phyloP scores from a whole-genome alignment of 176 grass and related monocot species.

The Stipa capillata region DNA sequence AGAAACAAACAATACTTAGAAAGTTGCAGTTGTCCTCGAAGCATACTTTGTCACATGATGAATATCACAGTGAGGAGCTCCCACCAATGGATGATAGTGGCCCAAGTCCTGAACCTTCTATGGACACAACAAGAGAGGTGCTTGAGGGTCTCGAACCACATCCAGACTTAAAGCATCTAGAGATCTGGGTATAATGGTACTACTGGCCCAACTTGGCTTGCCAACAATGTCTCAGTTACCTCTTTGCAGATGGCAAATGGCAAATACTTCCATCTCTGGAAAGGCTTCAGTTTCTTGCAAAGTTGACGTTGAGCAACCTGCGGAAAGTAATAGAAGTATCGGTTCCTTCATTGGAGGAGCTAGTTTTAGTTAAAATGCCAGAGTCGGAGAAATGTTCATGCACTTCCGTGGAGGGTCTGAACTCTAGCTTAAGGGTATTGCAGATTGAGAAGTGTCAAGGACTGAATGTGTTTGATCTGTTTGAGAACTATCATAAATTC shows the following conservation, averaged over 20 bases:
- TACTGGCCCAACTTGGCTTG: slow-evolving; percentile 23
- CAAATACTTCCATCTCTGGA: neutral
- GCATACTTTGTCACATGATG: no score
- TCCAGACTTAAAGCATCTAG: neutral
- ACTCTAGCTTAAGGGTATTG: slow-evolving; percentile 13
- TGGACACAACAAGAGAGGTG: neutral
- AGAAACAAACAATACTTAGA: slow-evolving; percentile 13
- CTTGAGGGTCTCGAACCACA: slow-evolving; percentile 26
- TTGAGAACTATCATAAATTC: neutral
- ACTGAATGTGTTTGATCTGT: neutral
- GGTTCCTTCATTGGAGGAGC: slow-evolving; percentile 23
- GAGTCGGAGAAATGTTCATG: neutral
- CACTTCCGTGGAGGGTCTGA: neutral
- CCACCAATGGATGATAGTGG: neutral
- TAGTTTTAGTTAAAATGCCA: neutral
- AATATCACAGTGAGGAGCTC: neutral
- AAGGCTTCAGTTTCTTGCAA: neutral
- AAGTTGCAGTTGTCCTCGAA: slow-evolving; percentile 22
- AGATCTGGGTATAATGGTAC: slow-evolving; percentile 15
- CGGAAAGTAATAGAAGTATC: neutral
- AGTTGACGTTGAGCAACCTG: neutral
- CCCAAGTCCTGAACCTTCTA: neutral
- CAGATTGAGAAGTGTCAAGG: neutral
- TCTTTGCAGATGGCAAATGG: slow-evolving; percentile 7
- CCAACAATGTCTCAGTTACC: neutral